Base-by-base conservation (phyloP, 495 filamentous ascomycete species). In the Daldinia concentrica region DNA sequence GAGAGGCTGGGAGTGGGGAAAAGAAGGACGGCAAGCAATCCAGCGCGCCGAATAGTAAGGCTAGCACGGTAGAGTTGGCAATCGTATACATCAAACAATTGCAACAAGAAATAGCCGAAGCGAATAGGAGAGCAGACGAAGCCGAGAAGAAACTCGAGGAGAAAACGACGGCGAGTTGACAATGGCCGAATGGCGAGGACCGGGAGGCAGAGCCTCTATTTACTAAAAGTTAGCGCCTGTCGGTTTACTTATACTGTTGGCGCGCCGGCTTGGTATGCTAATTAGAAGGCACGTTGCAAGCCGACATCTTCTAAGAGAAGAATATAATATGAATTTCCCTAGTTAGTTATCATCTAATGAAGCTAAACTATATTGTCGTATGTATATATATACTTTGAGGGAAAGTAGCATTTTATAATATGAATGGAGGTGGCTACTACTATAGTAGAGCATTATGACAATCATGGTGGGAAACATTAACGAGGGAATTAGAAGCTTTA, bases 1-100 rank as follows among this genome's bases (percentile, higher is more conserved):
- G 71, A 72, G 82, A 86, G 66, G 83, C 83, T 5, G 81, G 79
- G 51, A 79, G 71, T 19, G 81, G 79, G 29, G 81, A 81, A 41
- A 83, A 80, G 54, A 80, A 79, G 58, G 80, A 75, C 52, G 70
- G 55, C 37, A 83, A 77, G 79, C 72, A 65, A 75, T 77, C 56
- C 83, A 85, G 52, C 62, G 84, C 84, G 52, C 85, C 85, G 43
- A 94, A 91, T 64, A 97, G 93, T 80, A 99, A 98, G 81, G 95
- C 95, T 0, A 95, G 92, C 72, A 98, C 94, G 1, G 95, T 99
- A 22, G 95, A 98, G 81, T 88, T 91, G 82, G 95, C 95, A 9
- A 98, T 97, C 62, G 91, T 95, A 69, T 98, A 98, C 75, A 98
- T 99, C 82, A 93, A 91, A 76, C 84, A 89, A 62, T 81, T 99